These are phyloP conservation scores for Verticillium dahliae DNA, from an alignment of 2,329 filamentous ascomycete genomes.

Conservation along the genomic window DNA sequence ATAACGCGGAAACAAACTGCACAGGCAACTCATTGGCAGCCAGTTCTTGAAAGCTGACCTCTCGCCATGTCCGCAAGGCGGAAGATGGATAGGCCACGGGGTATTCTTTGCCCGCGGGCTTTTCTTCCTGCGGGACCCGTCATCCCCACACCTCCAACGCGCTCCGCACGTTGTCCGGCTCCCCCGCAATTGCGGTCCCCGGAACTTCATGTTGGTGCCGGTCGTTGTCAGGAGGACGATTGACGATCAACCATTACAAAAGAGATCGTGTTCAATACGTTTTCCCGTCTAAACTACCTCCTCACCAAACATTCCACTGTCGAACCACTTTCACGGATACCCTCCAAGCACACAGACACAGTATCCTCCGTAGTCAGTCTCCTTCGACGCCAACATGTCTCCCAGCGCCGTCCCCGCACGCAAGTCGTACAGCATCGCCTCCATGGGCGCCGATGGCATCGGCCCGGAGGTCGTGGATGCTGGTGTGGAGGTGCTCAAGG, in stretches of 20 bases:
- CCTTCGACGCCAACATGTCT: constrained; percentile 5
- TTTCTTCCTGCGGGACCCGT: background rate
- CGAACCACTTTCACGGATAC: too few species aligned
- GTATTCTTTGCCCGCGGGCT: background rate
- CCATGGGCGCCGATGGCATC: constrained; percentile 59
- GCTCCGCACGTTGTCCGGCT: background rate
- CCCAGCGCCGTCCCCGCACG: constrained; percentile 7
- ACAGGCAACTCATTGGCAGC: too few species aligned
- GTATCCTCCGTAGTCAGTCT: too few species aligned
- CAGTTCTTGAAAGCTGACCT: too few species aligned
- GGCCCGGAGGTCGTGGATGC: constrained; percentile 57
- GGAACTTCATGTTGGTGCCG: background rate
- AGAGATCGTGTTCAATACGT: background rate
- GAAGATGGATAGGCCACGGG: background rate
- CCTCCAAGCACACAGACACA: too few species aligned
- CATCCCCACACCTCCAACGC: background rate
- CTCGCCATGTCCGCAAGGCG: background rate
- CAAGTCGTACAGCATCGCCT: constrained; percentile 44
- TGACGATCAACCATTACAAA: background rate
- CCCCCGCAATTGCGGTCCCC: background rate
- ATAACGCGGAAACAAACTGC: too few species aligned
- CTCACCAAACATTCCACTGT: too few species aligned
- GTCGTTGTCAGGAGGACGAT: background rate
- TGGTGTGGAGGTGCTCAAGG: constrained; percentile 53
- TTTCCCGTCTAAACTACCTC: too few species aligned